These are phyloP conservation scores for Pseudogymnoascus sp. DNA, from an alignment of 2,329 filamentous ascomycete genomes.

Conservation along the genomic window DNA sequence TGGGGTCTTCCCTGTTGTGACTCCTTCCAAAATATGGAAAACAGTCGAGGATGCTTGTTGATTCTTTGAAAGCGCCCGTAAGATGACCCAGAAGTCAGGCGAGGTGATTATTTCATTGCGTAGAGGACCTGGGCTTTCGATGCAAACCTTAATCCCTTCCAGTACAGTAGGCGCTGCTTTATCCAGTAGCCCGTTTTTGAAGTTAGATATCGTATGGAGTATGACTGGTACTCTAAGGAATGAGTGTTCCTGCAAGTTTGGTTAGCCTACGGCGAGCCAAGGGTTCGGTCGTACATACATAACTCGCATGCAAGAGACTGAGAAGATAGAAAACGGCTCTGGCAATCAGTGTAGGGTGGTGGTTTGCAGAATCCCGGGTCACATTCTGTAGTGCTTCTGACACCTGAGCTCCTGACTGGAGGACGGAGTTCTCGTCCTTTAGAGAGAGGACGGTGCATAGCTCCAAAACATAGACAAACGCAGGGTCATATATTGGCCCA, in stretches of 20 bases:
- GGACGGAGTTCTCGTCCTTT: constrained; percentile 64
- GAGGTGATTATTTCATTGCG: constrained; percentile 92
- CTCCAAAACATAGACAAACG: constrained; percentile 83
- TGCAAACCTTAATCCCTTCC: constrained; percentile 71
- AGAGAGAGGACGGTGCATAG: constrained; percentile 76
- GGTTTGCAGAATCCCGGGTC: constrained; percentile 67
- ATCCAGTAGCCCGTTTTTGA: constrained; percentile 68
- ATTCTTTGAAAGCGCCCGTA: constrained; percentile 65
- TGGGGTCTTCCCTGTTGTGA: constrained; percentile 62
- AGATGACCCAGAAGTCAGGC: constrained; percentile 91
- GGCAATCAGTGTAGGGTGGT: constrained; percentile 78
- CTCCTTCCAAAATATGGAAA: constrained; percentile 77
- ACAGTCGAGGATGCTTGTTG: constrained; percentile 67
- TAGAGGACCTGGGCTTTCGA: constrained; percentile 67
- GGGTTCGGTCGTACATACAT: constrained; percentile 48
- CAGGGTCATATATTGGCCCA: constrained; percentile 70
- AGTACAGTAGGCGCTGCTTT: constrained; percentile 70
- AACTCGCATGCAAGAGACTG: constrained; percentile 71
- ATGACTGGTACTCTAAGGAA: constrained; percentile 89
- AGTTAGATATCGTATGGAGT: constrained; percentile 82
- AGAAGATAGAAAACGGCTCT: constrained; percentile 82
- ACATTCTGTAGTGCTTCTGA: constrained; percentile 74
- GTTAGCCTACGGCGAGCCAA: constrained; percentile 19
- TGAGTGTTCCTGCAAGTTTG: constrained; percentile 60
- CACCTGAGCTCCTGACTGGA: constrained; percentile 67